phyloP scores from a whole-genome alignment of 768 basidiomycete genomes.

The Boletus subcaerulescens region DNA sequence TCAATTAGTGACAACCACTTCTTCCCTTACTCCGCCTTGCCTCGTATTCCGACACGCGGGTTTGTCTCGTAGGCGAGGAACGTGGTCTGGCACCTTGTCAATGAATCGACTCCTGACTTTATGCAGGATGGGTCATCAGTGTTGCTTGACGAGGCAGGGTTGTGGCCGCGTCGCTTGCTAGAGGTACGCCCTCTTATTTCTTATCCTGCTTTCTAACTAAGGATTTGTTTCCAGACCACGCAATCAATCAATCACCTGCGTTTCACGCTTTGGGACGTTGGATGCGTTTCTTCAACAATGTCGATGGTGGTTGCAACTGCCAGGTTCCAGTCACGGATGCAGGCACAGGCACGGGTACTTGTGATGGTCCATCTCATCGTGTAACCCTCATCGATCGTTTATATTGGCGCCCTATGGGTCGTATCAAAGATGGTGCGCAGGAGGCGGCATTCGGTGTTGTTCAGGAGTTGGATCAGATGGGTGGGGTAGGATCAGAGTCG shows the following conservation, averaged over 20 bases:
- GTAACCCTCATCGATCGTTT: slow-evolving; percentile 12
- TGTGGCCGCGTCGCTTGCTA: slow-evolving; percentile 22
- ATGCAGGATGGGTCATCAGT: slow-evolving; percentile 14
- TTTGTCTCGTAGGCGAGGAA: slow-evolving; percentile 8
- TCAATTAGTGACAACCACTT: background rate
- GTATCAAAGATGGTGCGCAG: slow-evolving; percentile 13
- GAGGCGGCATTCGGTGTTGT: slow-evolving; percentile 16
- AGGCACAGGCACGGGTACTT: slow-evolving; percentile 1
- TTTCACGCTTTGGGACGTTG: slow-evolving; percentile 46
- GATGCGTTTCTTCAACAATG: slow-evolving; percentile 42
- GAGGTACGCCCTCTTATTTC: slow-evolving; percentile 10
- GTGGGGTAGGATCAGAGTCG: background rate
- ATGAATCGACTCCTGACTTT: slow-evolving; percentile 8
- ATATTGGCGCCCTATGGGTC: slow-evolving; percentile 17
- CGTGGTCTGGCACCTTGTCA: slow-evolving; percentile 15
- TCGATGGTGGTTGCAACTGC: slow-evolving; percentile 3
- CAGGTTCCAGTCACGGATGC: background rate
- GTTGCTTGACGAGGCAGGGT: slow-evolving; percentile 31
- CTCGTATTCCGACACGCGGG: background rate
- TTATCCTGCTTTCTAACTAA: too few species aligned
- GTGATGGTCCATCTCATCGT: slow-evolving; percentile 20
- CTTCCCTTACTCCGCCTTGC: background rate
- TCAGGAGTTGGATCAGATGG: slow-evolving; percentile 12
- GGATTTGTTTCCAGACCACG: slow-evolving; percentile 33
- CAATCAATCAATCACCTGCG: slow-evolving; percentile 37